Evolutionary conservation across 148 eudicot genomes (phyloP), one percentile per base, ranked within the genome.

Genomic region (Tetragonia tetragonoides): DNA sequence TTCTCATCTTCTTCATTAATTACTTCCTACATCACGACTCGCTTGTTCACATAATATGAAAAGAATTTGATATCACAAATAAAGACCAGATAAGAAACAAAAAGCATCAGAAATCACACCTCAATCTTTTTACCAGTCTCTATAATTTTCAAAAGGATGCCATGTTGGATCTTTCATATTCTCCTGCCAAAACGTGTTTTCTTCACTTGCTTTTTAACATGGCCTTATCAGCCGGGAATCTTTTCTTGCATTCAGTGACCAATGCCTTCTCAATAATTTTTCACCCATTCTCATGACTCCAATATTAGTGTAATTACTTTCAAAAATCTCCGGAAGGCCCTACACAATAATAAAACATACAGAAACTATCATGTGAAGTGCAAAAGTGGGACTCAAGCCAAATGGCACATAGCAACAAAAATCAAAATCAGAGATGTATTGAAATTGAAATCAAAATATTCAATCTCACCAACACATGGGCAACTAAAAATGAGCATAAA

Each of bases 221-320:
- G 68, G 87, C 97, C 68, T 92, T 90, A 21, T 80, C 81, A 47
- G 68, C 66, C 8, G 82, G 64, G 64, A 78, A 96, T 83, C 84
- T 96, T 47, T 23, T 75, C 69, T 85, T 86, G 86, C 93, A 87
- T 42, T 77, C 79, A 42, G 67, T 68, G 18, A 87, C 79, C 72
- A 96, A 91, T n/a, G 89, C 86, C 81, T 88, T 93, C 40, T 54
- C 83, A 76, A 93, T 93, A 21, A 96, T n/a, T n/a, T 76, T 62
- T 96, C 98, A 54, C 99, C 98, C 97, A 96, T 91, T 72, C 93
- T 86, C 78, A 90, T 96, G 77, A 93, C 72, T 61, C 92, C 93
- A 70, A 93, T 88, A 60, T 79, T 84, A 8, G 86, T 85, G 65
- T 87, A 87, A 57, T 70, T 74, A 42, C 79, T 83, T 70, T 77